Evolutionary conservation across 2,329 filamentous ascomycete genomes (phyloP).

Genomic region (Curvularia eragrostidis): DNA sequence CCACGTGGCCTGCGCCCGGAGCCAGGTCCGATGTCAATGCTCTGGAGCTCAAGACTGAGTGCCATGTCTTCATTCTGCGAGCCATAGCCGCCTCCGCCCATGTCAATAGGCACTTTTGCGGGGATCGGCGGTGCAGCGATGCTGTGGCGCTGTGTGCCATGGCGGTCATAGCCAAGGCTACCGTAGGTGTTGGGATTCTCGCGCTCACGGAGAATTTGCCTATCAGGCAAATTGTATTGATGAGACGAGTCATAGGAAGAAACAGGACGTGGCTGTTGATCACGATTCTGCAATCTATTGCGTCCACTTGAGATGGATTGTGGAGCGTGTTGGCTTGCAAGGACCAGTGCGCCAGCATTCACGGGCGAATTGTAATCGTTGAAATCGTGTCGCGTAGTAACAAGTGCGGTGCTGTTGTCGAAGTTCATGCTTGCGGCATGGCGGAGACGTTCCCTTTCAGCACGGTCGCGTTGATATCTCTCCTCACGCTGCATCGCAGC

Average conservation of each 20-base stretch:
- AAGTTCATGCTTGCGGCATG: slow-evolving; percentile 39
- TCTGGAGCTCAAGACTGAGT: slow-evolving; percentile 72
- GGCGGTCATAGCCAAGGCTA: slow-evolving; percentile 35
- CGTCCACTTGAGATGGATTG: slow-evolving; percentile 27
- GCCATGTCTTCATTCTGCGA: slow-evolving; percentile 53
- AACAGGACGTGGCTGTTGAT: slow-evolving; percentile 26
- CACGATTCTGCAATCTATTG: slow-evolving; percentile 42
- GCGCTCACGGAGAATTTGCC: slow-evolving; percentile 45
- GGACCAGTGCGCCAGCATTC: slow-evolving; percentile 31
- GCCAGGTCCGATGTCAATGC: slow-evolving; percentile 54
- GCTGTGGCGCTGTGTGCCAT: slow-evolving; percentile 29
- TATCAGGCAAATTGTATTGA: slow-evolving; percentile 27
- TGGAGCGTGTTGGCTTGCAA: slow-evolving; percentile 29
- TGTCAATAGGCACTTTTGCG: slow-evolving; percentile 69
- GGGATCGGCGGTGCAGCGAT: slow-evolving; percentile 65
- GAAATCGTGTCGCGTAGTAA: slow-evolving; percentile 38
- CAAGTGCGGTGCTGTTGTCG: slow-evolving; percentile 40
- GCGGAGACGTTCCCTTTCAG: slow-evolving; percentile 43
- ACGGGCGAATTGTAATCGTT: slow-evolving; percentile 26
- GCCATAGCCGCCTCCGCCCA: slow-evolving; percentile 16
- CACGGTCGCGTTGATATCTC: slow-evolving; percentile 42
- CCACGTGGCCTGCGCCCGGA: slow-evolving; percentile 28
- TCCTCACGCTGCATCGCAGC: slow-evolving; percentile 43
- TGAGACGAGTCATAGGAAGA: slow-evolving; percentile 21
- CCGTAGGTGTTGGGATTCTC: slow-evolving; percentile 44